Conservation (phyloP, 2,329 filamentous ascomycete genomes). For the Sporothrix sp. region DNA sequence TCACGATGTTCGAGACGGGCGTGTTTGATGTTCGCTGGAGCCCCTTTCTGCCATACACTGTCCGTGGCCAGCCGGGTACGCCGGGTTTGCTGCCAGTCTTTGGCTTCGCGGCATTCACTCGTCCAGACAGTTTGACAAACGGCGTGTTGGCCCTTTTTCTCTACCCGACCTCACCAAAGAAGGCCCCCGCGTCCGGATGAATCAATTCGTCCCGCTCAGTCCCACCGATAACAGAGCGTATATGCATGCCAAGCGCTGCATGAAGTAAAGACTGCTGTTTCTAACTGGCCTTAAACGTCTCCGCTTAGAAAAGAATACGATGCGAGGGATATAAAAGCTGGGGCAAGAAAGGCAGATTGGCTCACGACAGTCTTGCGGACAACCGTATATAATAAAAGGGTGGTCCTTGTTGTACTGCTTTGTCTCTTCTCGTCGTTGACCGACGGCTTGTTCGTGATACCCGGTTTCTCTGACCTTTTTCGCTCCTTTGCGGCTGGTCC, state of each 20-base stretch:
- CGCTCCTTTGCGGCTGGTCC: conserved; percentile 11
- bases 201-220: no score
- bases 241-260: conserved; percentile 9
- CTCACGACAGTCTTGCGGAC: no score
- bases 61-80: background rate
- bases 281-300: conserved; percentile 11
- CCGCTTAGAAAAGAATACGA: background rate
- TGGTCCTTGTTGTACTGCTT: background rate
- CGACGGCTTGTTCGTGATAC: background rate
- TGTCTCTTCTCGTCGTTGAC: conserved; percentile 4
- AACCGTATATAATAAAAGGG: background rate
- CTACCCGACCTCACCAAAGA: background rate
- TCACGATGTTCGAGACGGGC: conserved; percentile 9
- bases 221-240: background rate
- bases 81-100: background rate
- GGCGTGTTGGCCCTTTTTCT: no score
- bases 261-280: conserved; percentile 7
- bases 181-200: background rate
- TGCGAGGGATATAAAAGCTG: background rate
- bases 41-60: background rate
- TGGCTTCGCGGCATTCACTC: background rate
- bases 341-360: background rate
- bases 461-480: background rate
- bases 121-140: background rate
- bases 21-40: conserved; percentile 13